These are phyloP conservation scores for Phytophthora pistaciae DNA, from an alignment of 352 stramenopile genomes.

Conservation along the genomic window DNA sequence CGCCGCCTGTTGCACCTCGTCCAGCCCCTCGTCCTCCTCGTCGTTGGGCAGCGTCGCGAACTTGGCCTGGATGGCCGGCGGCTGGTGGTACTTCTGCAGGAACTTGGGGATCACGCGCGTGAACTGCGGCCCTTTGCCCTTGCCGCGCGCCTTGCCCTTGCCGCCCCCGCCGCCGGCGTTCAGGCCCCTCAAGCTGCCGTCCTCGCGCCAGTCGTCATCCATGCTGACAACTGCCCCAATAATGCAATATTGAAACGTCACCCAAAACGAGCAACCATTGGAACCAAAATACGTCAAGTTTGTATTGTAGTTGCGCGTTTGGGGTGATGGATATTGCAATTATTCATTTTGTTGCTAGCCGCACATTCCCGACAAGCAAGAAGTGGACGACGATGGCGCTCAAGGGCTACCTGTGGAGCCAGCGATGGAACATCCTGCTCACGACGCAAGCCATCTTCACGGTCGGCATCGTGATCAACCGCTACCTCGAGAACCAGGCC, in stretches of 20 bases:
- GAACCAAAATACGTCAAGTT: background rate
- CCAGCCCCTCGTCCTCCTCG: slow-evolving; percentile 72
- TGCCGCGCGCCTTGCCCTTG: slow-evolving; percentile 31
- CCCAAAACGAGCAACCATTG: background rate
- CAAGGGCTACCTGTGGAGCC: slow-evolving; percentile 63
- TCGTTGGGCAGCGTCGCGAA: slow-evolving; percentile 62
- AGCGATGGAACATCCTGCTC: slow-evolving; percentile 84
- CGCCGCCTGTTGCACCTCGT: slow-evolving; percentile 84
- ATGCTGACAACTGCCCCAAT: slow-evolving; percentile 34
- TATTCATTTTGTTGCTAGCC: slow-evolving; percentile 1
- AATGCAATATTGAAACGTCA: background rate
- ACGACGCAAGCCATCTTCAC: slow-evolving; percentile 79
- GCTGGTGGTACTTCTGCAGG: slow-evolving; percentile 78
- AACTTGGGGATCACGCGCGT: slow-evolving; percentile 89
- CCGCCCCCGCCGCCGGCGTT: slow-evolving; percentile 27
- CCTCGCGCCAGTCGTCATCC: slow-evolving; percentile 82
- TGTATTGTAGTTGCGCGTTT: background rate
- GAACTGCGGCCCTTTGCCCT: slow-evolving; percentile 72
- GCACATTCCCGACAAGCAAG: slow-evolving; percentile 7
- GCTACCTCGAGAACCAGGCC: slow-evolving; percentile 47
- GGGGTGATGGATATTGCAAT: background rate
- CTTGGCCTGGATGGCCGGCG: slow-evolving; percentile 74
- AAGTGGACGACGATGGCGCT: slow-evolving; percentile 48
- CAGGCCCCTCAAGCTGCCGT: slow-evolving; percentile 79
- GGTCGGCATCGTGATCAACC: slow-evolving; percentile 66